Percentiles rank a stretch among this genome's conserved stretches.
Evolutionary conservation across 2,329 filamentous ascomycete genomes (phyloP).

Genomic region (Beauveria pseudobassiana): DNA sequence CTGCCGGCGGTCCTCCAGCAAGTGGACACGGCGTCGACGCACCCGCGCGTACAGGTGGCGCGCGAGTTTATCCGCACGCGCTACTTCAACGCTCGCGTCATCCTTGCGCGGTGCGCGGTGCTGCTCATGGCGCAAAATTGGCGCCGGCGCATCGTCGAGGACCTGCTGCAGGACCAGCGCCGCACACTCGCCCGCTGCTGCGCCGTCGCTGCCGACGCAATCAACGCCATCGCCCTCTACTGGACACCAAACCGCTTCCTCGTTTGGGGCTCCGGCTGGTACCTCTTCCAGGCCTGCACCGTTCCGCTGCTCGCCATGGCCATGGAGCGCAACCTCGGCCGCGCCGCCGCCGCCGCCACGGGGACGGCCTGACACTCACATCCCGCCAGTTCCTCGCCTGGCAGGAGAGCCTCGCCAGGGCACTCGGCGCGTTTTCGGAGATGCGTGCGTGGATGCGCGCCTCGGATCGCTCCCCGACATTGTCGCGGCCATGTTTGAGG

Average conservation of each 20-base stretch:
- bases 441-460: slow-evolving; percentile 23
- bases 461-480: slow-evolving; percentile 21
- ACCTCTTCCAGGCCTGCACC: slow-evolving; percentile 26
- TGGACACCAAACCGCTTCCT: slow-evolving; percentile 26
- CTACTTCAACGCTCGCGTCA: slow-evolving; percentile 23
- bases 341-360: background rate
- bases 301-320: slow-evolving; percentile 23
- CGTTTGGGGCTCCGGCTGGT: slow-evolving; percentile 26
- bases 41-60: slow-evolving; percentile 19
- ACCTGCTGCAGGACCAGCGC: slow-evolving; percentile 16
- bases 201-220: slow-evolving; percentile 21
- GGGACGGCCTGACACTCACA: background rate
- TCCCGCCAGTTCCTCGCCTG: slow-evolving; percentile 13
- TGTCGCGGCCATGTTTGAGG: slow-evolving; percentile 21
- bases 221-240: slow-evolving; percentile 23
- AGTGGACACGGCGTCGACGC: slow-evolving; percentile 15
- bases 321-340: slow-evolving; percentile 18
- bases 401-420: slow-evolving; percentile 19
- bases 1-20: slow-evolving; percentile 18
- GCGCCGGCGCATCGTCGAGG: slow-evolving; percentile 12
- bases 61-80: slow-evolving; percentile 23
- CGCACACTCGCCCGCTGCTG: slow-evolving; percentile 20
- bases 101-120: slow-evolving; percentile 18
- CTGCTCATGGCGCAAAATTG: slow-evolving; percentile 19
- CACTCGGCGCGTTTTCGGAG: slow-evolving; percentile 19